Base-by-base conservation (phyloP, 1,284 basidiomycete species). In the Rhodotorula sp. region DNA sequence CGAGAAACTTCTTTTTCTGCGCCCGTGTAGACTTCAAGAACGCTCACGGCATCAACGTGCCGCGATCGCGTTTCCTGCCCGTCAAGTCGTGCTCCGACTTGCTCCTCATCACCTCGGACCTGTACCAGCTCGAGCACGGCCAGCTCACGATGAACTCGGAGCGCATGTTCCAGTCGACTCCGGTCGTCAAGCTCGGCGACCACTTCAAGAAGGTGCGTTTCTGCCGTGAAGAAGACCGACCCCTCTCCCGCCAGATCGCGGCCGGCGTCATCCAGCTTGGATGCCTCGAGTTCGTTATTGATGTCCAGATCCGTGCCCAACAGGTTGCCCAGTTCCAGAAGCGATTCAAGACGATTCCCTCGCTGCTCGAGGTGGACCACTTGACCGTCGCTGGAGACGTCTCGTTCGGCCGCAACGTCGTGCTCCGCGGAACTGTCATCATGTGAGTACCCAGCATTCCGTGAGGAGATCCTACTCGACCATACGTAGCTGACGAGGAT, bases 11-110 rank as follows among this genome's bases (percentile, higher is more conserved):
- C 51, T 26, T 24, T 24, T 20, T 17, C 46, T 4, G 17, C 57
- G 2, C 20, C 14, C 4, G 20, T 42, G 22, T 48, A 70, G 69
- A 95, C 83, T 95, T 96, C 85, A 88, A 86, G 46, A 89, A 90
- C 79, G 94, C 91, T 14, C 93, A 95, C 81, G 96, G 96, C 76
- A 91, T 99, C 83, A 99, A 99, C 83, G 96, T 99, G 30, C 95
- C 96, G 66, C 91, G 96, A 74, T 90, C 88, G 76, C 91, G 96
- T 70, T 98, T 99, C 91, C 85, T 99, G 80, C 95, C 96, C 71
- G 96, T 95, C 78, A 83, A 67, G 62, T 55, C 62, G 24, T 67
- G 55, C 51, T 67, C 62, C 24, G 92, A 95, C 81, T 84, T 97
- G 77, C 86, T 98, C 45, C 85, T 97, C 77, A 96, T 98, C 87